Evolutionary conservation across 2,329 filamentous ascomycete genomes (phyloP), one percentile per base, ranked within the genome.

Genomic region (Fragosphaeria purpurea): DNA sequence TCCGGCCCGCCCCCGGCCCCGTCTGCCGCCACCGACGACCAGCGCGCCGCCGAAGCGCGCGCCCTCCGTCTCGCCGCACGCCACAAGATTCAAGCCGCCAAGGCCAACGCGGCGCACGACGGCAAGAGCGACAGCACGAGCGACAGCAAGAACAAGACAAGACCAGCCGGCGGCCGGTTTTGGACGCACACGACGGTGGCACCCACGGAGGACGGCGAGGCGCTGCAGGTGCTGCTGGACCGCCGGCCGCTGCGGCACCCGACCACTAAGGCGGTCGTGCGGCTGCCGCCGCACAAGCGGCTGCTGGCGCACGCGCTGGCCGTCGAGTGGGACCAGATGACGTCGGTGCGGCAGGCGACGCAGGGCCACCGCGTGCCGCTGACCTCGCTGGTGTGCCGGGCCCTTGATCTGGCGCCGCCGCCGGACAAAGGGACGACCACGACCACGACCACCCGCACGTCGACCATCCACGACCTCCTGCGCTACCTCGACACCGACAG

Each of bases 401-500:
- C 89, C 0, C 67, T 91, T 34, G 91, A 97, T 63, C 86, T 97
- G 50, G 74, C 73, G 45, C 74, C 74, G 22, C 60, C 3, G 47
- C 53, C 30, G 48, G 53, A 4, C 77, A 12, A 46, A 72, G 80
- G 45, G 42, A 35, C 33, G 7, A 34, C 22, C 5, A 35, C n/a
- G n/a, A 13, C 35, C 44, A 12, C 12, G 32, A 31, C n/a, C 1
- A n/a, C 3, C 13, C 77, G 90, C 38, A 64, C 76, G 0, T 71
- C 76, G 41, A 82, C 96, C 44, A 70, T 85, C 12, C 73, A 71
- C 13, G 83, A 80, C 56, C 70, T 93, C 47, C 78, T 97, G 75
- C 79, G 85, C 44, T 97, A 97, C 66, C 77, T 98, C 32, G 83
- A 89, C 60, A 97, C 93, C 1, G 93, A 98, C 68, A 90, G 88